Percentiles rank a stretch among this genome's conserved stretches.
phyloP scores from a whole-genome alignment of 768 basidiomycete genomes.

The Chalciporus piperatus region DNA sequence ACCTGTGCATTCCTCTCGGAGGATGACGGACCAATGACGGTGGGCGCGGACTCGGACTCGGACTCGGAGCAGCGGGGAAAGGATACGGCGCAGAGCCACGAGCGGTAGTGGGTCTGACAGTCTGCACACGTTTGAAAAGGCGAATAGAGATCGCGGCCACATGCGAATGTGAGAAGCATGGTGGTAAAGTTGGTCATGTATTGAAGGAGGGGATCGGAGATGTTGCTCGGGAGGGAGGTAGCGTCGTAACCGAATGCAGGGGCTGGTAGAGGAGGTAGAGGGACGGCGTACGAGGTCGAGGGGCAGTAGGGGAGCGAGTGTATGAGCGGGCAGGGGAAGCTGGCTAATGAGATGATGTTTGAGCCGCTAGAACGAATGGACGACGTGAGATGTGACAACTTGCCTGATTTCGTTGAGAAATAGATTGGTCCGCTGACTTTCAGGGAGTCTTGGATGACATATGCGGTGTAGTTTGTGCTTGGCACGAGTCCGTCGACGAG shows the following conservation, averaged over 20 bases:
- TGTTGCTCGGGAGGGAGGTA: conserved; percentile 44
- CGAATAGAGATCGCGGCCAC: conserved; percentile 79
- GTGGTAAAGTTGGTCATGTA: conserved; percentile 74
- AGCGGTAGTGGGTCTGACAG: conserved; percentile 69
- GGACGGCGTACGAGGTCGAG: conserved; percentile 62
- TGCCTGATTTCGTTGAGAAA: conserved; percentile 74
- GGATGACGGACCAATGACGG: conserved; percentile 25
- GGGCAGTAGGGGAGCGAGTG: conserved; percentile 77
- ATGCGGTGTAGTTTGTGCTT: conserved; percentile 78
- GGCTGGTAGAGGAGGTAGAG: conserved; percentile 51
- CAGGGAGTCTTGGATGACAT: conserved; percentile 52
- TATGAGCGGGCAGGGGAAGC: conserved; percentile 68
- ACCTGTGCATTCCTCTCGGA: conserved; percentile 26
- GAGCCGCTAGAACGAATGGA: neutral
- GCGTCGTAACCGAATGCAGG: conserved; percentile 45
- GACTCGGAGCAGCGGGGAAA: conserved; percentile 74
- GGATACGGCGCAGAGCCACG: conserved; percentile 73
- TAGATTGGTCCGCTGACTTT: conserved; percentile 67
- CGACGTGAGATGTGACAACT: conserved; percentile 16
- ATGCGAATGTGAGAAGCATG: conserved; percentile 68
- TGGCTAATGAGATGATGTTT: conserved; percentile 33
- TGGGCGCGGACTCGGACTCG: conserved; percentile 44
- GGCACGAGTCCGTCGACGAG: conserved; percentile 55
- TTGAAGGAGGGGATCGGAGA: conserved; percentile 52
- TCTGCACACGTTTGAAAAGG: conserved; percentile 74